Percentiles rank a stretch among this genome's conserved stretches.
phyloP scores from a whole-genome alignment of 495 filamentous ascomycete species.

The Talaromyces stipitatus region DNA sequence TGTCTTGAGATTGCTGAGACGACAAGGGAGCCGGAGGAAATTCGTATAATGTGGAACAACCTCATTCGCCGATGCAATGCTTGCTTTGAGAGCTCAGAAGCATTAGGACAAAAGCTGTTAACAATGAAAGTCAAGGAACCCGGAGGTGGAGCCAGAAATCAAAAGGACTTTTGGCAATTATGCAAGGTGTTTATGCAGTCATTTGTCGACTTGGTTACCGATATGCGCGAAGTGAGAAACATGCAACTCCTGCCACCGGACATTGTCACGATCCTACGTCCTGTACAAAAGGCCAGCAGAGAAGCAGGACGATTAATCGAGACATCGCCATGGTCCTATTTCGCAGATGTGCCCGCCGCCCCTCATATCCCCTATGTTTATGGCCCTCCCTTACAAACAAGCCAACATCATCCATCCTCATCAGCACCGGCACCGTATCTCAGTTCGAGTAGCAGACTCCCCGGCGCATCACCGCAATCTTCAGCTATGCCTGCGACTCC shows the following conservation, averaged over 20 bases:
- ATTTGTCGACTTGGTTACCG: conserved; percentile 64
- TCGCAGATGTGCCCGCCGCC: conserved; percentile 30
- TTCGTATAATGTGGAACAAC: conserved; percentile 59
- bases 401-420: conserved; percentile 27
- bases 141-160: conserved; percentile 57
- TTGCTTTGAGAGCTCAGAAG: conserved; percentile 58
- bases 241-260: conserved; percentile 59
- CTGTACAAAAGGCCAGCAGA: conserved; percentile 67
- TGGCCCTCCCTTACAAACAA: conserved; percentile 29
- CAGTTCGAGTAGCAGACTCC: conserved; percentile 2
- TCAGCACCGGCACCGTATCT: conserved; percentile 15
- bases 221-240: conserved; percentile 60
- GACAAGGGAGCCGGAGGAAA: conserved; percentile 37
- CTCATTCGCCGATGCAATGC: conserved; percentile 57
- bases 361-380: conserved; percentile 24
- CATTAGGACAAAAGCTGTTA: conserved; percentile 62
- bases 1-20: conserved; percentile 39
- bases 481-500: conserved; percentile 55
- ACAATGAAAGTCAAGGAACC: conserved; percentile 79
- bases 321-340: conserved; percentile 65
- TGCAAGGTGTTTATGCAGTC: conserved; percentile 71
- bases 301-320: conserved; percentile 68
- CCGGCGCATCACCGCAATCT: conserved; percentile 31
- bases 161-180: conserved; percentile 73
- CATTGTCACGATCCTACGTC: conserved; percentile 61